A percentile compares a stretch with the other conserved stretches of the same genome.
phyloP scores from a whole-genome alignment of 2,329 filamentous ascomycete genomes.

The Achaetomium macrosporum region DNA sequence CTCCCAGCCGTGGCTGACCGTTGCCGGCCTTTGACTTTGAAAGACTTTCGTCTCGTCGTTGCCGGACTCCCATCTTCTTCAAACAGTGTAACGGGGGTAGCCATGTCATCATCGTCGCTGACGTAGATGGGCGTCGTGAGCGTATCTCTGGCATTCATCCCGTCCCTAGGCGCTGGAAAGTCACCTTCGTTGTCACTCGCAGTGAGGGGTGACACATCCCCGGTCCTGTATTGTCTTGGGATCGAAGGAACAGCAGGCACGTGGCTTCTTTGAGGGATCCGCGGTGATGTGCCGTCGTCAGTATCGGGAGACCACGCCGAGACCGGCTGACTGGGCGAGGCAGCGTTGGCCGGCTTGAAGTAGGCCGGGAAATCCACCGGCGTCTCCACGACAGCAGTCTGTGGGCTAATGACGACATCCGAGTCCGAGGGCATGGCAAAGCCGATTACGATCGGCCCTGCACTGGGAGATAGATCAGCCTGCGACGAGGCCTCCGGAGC shows the following conservation, averaged over 20 bases:
- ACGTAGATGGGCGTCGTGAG: constrained; percentile 15
- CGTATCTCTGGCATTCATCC: constrained; percentile 14
- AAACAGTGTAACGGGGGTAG: constrained; percentile 60
- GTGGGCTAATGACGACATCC: constrained; percentile 44
- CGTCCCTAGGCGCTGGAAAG: neutral
- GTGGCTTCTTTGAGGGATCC: constrained; percentile 22
- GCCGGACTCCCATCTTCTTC: constrained; percentile 58
- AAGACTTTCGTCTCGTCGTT: constrained; percentile 34
- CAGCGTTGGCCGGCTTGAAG: constrained; percentile 24
- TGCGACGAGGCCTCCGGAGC: constrained; percentile 24
- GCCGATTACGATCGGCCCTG: constrained; percentile 68
- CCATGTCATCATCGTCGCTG: constrained; percentile 45
- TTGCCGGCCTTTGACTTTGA: constrained; percentile 33
- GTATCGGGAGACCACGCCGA: constrained; percentile 54
- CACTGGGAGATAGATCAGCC: constrained; percentile 57
- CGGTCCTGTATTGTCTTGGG: constrained; percentile 32
- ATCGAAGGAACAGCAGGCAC: constrained; percentile 57
- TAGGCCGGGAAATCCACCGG: constrained; percentile 31
- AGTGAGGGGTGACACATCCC: constrained; percentile 8
- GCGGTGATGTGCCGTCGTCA: constrained; percentile 44
- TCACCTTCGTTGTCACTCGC: constrained; percentile 45
- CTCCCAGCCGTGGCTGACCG: constrained; percentile 44
- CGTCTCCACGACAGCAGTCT: constrained; percentile 40
- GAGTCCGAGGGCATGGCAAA: constrained; percentile 57
- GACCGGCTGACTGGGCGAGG: constrained; percentile 42